Percentiles rank a stretch among this genome's conserved stretches.
Conservation (phyloP, 2,329 filamentous ascomycete species). For the Pseudopithomyces maydicus region DNA sequence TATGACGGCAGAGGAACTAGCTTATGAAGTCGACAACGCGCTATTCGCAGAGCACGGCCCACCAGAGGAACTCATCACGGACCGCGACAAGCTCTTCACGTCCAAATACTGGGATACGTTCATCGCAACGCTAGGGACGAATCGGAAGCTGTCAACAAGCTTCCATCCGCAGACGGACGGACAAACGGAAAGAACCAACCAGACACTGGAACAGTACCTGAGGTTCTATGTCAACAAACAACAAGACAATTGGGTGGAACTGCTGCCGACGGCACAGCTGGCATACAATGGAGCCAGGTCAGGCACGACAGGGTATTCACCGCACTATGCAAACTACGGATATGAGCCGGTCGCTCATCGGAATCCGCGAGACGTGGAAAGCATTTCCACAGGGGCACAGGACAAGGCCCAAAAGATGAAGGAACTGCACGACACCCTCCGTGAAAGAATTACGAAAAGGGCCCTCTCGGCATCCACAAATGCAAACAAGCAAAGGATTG, state of each 20-base stretch:
- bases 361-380: not conserved
- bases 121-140: not conserved
- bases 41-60: not conserved
- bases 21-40: not conserved
- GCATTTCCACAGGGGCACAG: not conserved
- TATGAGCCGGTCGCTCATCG: not conserved
- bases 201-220: not conserved
- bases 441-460: not conserved
- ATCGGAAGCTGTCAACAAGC: not conserved
- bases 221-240: not conserved
- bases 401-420: not conserved
- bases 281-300: not conserved
- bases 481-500: not conserved
- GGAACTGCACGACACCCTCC: not conserved
- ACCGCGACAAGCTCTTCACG: not conserved
- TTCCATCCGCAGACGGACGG: not conserved
- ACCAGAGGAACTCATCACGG: not conserved
- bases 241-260: not conserved
- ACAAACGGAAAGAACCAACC: not conserved
- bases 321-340: slow-evolving; percentile 5
- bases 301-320: not conserved
- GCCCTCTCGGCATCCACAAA: not conserved
- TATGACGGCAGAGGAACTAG: not conserved
- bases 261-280: not conserved
- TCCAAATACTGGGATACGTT: not conserved